Conservation (phyloP, 768 basidiomycete species). For the Boletus rubroflammeus region DNA sequence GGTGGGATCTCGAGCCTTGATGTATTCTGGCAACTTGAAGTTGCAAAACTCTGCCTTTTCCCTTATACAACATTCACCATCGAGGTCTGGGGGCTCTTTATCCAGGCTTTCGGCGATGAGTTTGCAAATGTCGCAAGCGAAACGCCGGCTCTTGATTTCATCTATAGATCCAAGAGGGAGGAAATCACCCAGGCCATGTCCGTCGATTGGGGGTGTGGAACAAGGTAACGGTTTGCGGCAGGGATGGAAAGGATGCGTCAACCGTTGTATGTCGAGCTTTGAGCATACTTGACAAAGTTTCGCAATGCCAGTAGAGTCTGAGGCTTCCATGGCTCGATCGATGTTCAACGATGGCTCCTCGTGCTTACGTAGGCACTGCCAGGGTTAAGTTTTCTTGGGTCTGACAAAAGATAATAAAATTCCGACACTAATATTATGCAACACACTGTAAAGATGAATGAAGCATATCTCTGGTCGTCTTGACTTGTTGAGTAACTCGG, state of each 20-base stretch:
- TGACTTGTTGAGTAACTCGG: too few relatives aligned
- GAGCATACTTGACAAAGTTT: slow-evolving; percentile 7
- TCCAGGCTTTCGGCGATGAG: slow-evolving; percentile 12
- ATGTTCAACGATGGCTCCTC: too few relatives aligned
- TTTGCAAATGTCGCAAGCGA: slow-evolving; percentile 8
- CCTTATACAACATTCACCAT: slow-evolving; percentile 1
- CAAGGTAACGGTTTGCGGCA: slow-evolving; percentile 1
- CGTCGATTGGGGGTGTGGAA: not conserved
- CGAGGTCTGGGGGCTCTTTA: slow-evolving; percentile 5
- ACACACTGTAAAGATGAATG: too few relatives aligned
- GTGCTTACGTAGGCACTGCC: not conserved
- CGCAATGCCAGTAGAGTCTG: not conserved
- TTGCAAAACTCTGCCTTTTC: slow-evolving; percentile 2
- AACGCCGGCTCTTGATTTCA: slow-evolving; percentile 14
- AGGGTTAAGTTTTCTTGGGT: too few relatives aligned
- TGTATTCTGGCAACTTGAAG: slow-evolving; percentile 2
- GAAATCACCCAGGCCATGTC: too few relatives aligned
- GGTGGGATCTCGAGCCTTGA: slow-evolving; percentile 1
- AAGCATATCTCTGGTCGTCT: too few relatives aligned
- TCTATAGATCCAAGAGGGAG: slow-evolving; percentile 8
- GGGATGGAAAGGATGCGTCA: not conserved
- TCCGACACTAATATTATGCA: too few relatives aligned
- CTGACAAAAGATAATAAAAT: too few relatives aligned
- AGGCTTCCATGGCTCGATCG: not conserved
- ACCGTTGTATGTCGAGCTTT: not conserved